Evolutionary conservation across 1,284 basidiomycete species (phyloP).

Genomic region (Sanghuangporus baumii): DNA sequence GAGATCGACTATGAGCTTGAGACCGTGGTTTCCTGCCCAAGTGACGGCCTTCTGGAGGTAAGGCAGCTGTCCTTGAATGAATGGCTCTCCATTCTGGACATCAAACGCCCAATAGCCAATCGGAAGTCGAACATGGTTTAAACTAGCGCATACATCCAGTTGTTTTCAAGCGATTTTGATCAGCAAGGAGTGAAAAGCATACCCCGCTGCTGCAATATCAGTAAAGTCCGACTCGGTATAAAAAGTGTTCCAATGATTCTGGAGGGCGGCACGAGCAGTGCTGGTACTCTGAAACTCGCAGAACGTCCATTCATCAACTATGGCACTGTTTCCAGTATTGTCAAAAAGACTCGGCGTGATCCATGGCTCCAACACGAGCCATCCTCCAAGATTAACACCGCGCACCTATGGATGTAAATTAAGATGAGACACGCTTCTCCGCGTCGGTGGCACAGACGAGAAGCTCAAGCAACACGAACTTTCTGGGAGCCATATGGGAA

Average conservation of each 20-base stretch:
- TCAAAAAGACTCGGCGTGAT: conserved; percentile 87
- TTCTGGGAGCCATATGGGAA: conserved; percentile 53
- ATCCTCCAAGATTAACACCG: conserved; percentile 75
- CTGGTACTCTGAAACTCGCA: conserved; percentile 50
- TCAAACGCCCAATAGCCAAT: conserved; percentile 94
- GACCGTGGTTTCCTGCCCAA: conserved; percentile 72
- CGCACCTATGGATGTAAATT: conserved; percentile 27
- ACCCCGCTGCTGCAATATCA: conserved; percentile 72
- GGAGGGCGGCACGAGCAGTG: conserved; percentile 44
- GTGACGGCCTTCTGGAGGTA: conserved; percentile 69
- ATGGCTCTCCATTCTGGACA: conserved; percentile 75
- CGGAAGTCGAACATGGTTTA: conserved; percentile 84
- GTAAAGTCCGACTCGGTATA: conserved; percentile 75
- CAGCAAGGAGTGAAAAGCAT: conserved; percentile 22
- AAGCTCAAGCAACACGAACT: conserved; percentile 26
- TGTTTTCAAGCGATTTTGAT: not conserved
- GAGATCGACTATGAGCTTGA: conserved; percentile 81
- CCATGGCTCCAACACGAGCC: conserved; percentile 83
- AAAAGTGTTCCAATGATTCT: conserved; percentile 76
- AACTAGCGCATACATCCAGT: conserved; percentile 30
- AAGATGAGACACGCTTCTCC: not conserved
- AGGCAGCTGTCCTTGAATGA: conserved; percentile 72
- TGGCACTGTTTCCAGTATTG: conserved; percentile 59
- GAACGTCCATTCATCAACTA: conserved; percentile 87
- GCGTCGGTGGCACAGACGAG: not conserved